Percentiles rank a stretch among this genome's conserved stretches.
These are phyloP conservation scores for Septoria petroselini DNA, from an alignment of 2,329 filamentous ascomycete genomes.

Conservation along the genomic window DNA sequence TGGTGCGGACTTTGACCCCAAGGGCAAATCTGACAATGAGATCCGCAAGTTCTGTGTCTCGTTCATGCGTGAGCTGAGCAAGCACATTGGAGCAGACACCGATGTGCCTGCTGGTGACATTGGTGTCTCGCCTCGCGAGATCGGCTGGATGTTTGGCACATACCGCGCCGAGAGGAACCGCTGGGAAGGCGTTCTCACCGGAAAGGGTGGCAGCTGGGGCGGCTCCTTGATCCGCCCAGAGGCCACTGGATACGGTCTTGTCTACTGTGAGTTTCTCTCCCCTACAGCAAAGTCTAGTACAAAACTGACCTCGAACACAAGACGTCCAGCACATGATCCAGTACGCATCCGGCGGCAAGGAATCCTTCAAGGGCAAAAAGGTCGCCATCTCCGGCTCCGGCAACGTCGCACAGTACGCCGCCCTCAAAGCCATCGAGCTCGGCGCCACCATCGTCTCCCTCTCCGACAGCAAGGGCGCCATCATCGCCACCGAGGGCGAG, in stretches of 20 bases:
- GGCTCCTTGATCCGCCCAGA: slow-evolving; percentile 92
- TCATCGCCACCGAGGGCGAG: slow-evolving; percentile 69
- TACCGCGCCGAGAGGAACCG: slow-evolving; percentile 85
- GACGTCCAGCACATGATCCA: slow-evolving; percentile 92
- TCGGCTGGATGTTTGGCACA: slow-evolving; percentile 91
- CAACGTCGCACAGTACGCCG: slow-evolving; percentile 97
- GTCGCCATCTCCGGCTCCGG: slow-evolving; percentile 95
- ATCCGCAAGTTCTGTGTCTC: slow-evolving; percentile 94
- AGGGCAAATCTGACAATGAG: slow-evolving; percentile 96
- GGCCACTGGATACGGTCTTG: slow-evolving; percentile 92
- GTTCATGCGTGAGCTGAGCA: slow-evolving; percentile 94
- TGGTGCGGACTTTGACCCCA: slow-evolving; percentile 97
- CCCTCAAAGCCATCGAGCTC: slow-evolving; percentile 93
- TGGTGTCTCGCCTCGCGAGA: slow-evolving; percentile 85
- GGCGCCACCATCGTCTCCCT: slow-evolving; percentile 89
- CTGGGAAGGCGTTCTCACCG: slow-evolving; percentile 95
- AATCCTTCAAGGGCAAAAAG: slow-evolving; percentile 83
- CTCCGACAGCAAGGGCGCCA: slow-evolving; percentile 83
- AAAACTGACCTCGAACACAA: slow-evolving; percentile 32
- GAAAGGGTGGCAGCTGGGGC: slow-evolving; percentile 91
- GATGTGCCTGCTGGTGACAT: slow-evolving; percentile 98
- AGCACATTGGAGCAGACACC: slow-evolving; percentile 93
- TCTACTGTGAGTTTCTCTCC: slow-evolving; percentile 64
- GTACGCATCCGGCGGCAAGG: slow-evolving; percentile 73
- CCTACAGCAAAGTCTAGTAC: too few species aligned